These are phyloP conservation scores for Citrullus amarus DNA, from an alignment of 306 rosid species.

Conservation along the genomic window DNA sequence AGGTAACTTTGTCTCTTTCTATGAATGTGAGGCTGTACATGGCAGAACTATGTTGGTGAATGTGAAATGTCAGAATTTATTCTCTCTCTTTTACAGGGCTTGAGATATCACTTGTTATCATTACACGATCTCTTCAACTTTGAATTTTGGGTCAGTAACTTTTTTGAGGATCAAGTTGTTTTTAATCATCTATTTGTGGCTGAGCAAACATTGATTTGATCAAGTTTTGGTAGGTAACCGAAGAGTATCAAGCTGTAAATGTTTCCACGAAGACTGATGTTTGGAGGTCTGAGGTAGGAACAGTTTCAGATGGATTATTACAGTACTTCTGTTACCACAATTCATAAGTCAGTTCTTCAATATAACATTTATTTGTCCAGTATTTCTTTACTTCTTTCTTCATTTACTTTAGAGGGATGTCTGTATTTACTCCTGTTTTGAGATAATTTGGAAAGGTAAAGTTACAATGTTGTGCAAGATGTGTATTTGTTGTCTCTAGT, in stretches of 20 bases:
- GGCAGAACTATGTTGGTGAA: constrained; percentile 5
- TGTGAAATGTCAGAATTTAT: constrained; percentile 2
- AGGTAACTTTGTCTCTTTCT: constrained; percentile 31
- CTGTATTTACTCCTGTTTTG: neutral
- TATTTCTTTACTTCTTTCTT: neutral
- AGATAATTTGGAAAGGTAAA: neutral
- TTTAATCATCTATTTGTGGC: constrained; percentile 11
- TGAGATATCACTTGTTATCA: constrained; percentile 49
- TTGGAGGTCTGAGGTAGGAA: constrained; percentile 45
- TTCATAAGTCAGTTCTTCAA: neutral
- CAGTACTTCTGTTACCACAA: neutral
- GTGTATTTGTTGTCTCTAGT: neutral
- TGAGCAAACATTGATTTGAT: constrained; percentile 17
- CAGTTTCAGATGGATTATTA: constrained; percentile 9
- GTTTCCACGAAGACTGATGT: constrained; percentile 39
- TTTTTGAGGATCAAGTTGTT: constrained; percentile 8
- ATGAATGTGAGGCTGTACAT: constrained; percentile 7
- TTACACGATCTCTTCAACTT: constrained; percentile 71
- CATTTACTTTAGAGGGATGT: neutral
- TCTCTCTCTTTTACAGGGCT: constrained; percentile 41
- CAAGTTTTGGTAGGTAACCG: constrained; percentile 46
- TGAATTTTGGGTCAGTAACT: constrained; percentile 75
- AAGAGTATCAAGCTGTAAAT: constrained; percentile 57
- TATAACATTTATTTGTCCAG: neutral
- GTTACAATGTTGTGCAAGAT: neutral